Percentiles rank a stretch among this genome's conserved stretches.
Conservation (phyloP, 345 rosid genomes). For the Melaleuca quinquenervia region DNA sequence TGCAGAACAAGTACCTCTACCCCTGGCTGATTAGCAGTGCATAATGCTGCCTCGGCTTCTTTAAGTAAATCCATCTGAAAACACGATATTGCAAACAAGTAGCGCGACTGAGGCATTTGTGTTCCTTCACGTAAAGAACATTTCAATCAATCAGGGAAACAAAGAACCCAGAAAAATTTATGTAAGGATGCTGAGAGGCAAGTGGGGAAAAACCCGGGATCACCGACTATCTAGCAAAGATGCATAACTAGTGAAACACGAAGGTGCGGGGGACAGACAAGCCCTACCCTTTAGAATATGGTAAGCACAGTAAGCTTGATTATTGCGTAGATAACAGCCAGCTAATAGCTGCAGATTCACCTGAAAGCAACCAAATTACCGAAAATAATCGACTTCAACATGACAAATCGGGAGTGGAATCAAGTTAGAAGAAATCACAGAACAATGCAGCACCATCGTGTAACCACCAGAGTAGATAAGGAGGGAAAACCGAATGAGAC, state of each 20-base stretch:
- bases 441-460: background rate
- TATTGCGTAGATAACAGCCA: constrained; percentile 72
- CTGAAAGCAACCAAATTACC: constrained; percentile 25
- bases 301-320: constrained; percentile 84
- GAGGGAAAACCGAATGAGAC: background rate
- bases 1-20: constrained; percentile 47
- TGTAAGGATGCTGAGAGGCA: background rate
- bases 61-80: constrained; percentile 87
- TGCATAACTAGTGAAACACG: background rate
- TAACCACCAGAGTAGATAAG: background rate
- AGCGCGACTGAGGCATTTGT: constrained; percentile 87
- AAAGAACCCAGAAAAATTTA: background rate
- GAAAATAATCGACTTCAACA: background rate
- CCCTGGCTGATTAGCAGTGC: constrained; percentile 69
- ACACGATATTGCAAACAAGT: constrained; percentile 93
- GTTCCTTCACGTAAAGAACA: constrained; percentile 51
- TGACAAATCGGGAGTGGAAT: background rate
- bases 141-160: background rate
- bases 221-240: background rate
- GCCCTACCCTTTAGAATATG: constrained; percentile 66
- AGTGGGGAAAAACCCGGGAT: background rate
- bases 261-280: background rate
- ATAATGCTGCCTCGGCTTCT: constrained; percentile 82
- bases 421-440: background rate
- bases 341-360: constrained; percentile 79